Conservation (phyloP, 495 filamentous ascomycete species). For the Penicillium crystallinum region DNA sequence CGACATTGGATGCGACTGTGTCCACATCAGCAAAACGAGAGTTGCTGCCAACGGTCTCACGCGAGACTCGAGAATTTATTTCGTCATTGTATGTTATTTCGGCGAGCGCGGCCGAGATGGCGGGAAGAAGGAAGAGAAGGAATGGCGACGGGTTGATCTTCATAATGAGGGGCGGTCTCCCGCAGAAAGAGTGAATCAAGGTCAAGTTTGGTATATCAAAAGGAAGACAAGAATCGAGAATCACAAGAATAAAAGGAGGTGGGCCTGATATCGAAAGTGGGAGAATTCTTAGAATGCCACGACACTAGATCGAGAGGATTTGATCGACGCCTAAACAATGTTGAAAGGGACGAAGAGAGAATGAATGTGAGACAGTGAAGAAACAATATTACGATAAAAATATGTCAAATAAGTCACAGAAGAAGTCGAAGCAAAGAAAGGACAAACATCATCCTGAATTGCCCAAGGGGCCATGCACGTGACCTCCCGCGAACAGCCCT, state of each 20-base stretch:
- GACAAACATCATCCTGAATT: not conserved
- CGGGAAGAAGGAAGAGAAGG: constrained; percentile 35
- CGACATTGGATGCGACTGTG: constrained; percentile 16
- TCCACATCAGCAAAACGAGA: constrained; percentile 20
- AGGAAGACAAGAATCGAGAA: not conserved
- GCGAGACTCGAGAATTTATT: constrained; percentile 4
- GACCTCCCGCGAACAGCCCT: not conserved
- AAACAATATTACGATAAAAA: not conserved
- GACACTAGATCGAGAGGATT: not conserved
- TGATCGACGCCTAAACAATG: not conserved
- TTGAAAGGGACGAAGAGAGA: not conserved
- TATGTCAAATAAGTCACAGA: not conserved
- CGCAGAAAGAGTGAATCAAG: constrained; percentile 12
- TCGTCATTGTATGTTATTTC: constrained; percentile 14
- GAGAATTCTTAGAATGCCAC: constrained; percentile 5
- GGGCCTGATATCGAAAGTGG: not conserved
- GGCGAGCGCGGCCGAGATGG: constrained; percentile 27
- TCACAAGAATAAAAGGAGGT: not conserved
- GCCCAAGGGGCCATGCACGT: constrained; percentile 1
- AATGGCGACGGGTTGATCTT: constrained; percentile 29
- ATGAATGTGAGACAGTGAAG: not conserved
- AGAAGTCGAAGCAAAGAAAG: not conserved
- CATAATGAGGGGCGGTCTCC: constrained; percentile 20
- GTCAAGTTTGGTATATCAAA: not conserved
- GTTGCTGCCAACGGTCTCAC: constrained; percentile 12